Conservation (phyloP, 176 grass and related monocot genomes). For the Zizania latifolia region DNA sequence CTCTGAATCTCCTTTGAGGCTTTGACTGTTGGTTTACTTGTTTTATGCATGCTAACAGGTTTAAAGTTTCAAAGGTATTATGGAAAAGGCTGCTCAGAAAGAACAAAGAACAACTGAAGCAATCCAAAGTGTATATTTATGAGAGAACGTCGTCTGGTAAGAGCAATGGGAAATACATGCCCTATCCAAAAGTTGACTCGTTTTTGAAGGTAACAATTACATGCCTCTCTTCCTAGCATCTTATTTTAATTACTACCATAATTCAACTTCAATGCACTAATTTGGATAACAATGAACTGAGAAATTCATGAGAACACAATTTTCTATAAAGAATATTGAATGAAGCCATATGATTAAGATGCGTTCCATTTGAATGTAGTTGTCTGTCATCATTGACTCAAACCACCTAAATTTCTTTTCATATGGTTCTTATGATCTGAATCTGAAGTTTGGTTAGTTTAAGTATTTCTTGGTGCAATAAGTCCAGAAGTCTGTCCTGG, state of each 20-base stretch:
- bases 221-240: not conserved
- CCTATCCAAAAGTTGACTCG: constrained; percentile 83
- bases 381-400: no score
- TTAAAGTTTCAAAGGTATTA: constrained; percentile 82
- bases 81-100: constrained; percentile 86
- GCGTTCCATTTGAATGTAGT: no score
- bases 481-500: no score
- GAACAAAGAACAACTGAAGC: constrained; percentile 54
- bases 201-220: constrained; percentile 70
- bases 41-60: constrained; percentile 38
- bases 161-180: constrained; percentile 56
- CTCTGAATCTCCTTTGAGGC: not conserved
- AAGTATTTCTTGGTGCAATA: no score
- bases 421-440: no score
- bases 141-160: constrained; percentile 65
- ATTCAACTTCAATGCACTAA: not conserved
- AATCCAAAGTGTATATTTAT: constrained; percentile 73
- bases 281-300: not conserved
- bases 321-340: no score
- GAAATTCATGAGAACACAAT: not conserved
- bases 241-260: not conserved
- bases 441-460: no score
- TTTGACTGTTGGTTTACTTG: not conserved
- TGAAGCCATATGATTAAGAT: no score
- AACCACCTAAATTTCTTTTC: no score